Evolutionary conservation across 1,284 basidiomycete genomes (phyloP).

Genomic region (Agaricales sp.): DNA sequence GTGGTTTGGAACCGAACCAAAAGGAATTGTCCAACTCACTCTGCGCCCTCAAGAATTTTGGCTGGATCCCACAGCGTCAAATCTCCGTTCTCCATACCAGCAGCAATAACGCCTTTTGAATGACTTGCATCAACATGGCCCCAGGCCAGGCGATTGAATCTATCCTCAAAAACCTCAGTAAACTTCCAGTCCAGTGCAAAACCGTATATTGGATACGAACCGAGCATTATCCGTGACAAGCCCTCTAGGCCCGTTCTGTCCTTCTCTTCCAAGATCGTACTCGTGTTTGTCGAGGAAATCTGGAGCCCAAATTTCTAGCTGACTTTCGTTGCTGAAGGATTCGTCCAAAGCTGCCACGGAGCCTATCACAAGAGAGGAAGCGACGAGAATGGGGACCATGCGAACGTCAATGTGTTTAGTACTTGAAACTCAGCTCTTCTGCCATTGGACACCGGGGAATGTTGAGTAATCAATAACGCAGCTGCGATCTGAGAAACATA

Average conservation of each 20-base stretch:
- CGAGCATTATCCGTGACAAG: conserved; percentile 66
- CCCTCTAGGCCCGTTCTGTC: conserved; percentile 52
- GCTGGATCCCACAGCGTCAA: conserved; percentile 90
- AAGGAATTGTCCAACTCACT: conserved; percentile 50
- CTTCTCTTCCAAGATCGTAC: conserved; percentile 61
- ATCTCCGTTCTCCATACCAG: conserved; percentile 95
- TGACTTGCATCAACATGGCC: conserved; percentile 62
- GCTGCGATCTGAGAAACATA: no score
- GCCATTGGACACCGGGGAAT: no score
- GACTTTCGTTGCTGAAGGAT: conserved; percentile 89
- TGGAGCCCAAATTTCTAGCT: conserved; percentile 91
- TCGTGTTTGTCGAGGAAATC: conserved; percentile 68
- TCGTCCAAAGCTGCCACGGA: conserved; percentile 96
- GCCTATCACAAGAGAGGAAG: conserved; percentile 86
- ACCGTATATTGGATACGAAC: conserved; percentile 26
- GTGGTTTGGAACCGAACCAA: conserved; percentile 2
- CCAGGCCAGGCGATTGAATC: conserved; percentile 95
- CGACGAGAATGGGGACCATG: conserved; percentile 81
- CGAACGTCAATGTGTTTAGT: conserved; percentile 88
- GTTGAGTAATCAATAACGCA: no score
- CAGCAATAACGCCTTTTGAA: conserved; percentile 80
- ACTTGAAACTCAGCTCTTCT: no score
- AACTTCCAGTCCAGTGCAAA: conserved; percentile 2
- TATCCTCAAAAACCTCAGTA: conserved; percentile 19
- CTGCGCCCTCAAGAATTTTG: conserved; percentile 65